These are phyloP conservation scores for Linnemannia zychae DNA, from an alignment of 192 early-diverging fungal species.

Conservation along the genomic window DNA sequence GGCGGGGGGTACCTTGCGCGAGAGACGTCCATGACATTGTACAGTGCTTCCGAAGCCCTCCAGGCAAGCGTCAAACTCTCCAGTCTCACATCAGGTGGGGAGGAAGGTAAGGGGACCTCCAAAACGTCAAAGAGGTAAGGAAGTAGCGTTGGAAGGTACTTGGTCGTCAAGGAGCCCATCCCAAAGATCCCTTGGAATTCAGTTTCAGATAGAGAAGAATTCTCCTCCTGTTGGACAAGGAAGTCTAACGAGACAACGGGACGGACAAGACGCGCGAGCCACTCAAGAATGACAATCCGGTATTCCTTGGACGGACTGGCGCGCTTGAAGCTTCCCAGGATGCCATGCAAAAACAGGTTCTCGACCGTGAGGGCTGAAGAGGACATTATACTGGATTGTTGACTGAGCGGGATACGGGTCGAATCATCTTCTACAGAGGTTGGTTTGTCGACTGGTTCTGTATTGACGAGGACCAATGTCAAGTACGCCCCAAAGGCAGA, in stretches of 20 bases:
- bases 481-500: conserved; percentile 47
- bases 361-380: conserved; percentile 20
- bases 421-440: neutral
- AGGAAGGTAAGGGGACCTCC: conserved; percentile 28
- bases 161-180: conserved; percentile 27
- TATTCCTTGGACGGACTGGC: conserved; percentile 35
- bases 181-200: conserved; percentile 38
- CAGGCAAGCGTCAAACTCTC: conserved; percentile 38
- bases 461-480: conserved; percentile 46
- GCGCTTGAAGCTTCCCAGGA: conserved; percentile 25
- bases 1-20: conserved; percentile 38
- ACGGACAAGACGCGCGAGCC: conserved; percentile 19
- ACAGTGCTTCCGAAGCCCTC: conserved; percentile 19
- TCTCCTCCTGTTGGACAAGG: neutral
- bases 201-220: neutral
- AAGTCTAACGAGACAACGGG: conserved; percentile 29
- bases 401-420: neutral
- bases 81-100: conserved; percentile 1
- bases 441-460: conserved; percentile 18
- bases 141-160: conserved; percentile 39
- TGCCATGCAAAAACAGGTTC: conserved; percentile 30
- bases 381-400: neutral
- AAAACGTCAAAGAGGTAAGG: conserved; percentile 21
- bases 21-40: conserved; percentile 25
- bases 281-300: conserved; percentile 18